Base-by-base conservation (phyloP, 2,329 filamentous ascomycete species). In the Dactylella cylindrospora region DNA sequence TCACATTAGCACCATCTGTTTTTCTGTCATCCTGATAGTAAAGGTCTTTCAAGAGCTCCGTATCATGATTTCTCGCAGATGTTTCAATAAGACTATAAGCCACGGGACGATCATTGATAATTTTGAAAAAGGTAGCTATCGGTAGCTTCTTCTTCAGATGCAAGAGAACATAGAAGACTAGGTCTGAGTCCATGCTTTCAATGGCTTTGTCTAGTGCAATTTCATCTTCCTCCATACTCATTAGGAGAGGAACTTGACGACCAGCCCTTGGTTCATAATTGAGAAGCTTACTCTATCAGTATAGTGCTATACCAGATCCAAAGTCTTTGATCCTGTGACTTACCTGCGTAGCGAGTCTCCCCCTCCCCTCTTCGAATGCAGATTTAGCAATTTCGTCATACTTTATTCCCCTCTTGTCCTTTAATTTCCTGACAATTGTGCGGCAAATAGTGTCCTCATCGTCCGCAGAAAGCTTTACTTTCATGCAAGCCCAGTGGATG, bases 1-100 rank as follows among this genome's bases (percentile, higher is more conserved):
- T 86, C 1, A 98, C 83, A 55, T 89, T 86, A 0, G 91, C 87
- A 2, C 93, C 90, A 66, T 97, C 93, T 3, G 90, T 77, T 2
- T 90, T 83, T 3, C 91, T 83, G 71, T 98, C 93, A 69, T 97
- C 93, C 74, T 97, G 93, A 72, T 98, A 98, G 75, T 93, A 98
- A 2, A 98, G 77, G 70, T 97, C 93, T 70, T 97, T 98, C 20
- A 98, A 81, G 17, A 98, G 74, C 49, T 86, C 83, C 0, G 81
- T 79, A 68, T 95, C 90, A 69, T 95, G 86, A 44, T 88, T 83
- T 44, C 80, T 78, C 0, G 93, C 91, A 0, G 85, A 85, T 1
- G 89, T 81, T 73, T 98, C 93, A 19, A 98, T 88, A 8, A 98
- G 80, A 0, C 93, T 88, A 1, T 88, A 90, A 3, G 93, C 93